A percentile compares a stretch with the other conserved stretches of the same genome.
Conservation (phyloP, 2,329 filamentous ascomycete genomes). For the Colletotrichum sp. region DNA sequence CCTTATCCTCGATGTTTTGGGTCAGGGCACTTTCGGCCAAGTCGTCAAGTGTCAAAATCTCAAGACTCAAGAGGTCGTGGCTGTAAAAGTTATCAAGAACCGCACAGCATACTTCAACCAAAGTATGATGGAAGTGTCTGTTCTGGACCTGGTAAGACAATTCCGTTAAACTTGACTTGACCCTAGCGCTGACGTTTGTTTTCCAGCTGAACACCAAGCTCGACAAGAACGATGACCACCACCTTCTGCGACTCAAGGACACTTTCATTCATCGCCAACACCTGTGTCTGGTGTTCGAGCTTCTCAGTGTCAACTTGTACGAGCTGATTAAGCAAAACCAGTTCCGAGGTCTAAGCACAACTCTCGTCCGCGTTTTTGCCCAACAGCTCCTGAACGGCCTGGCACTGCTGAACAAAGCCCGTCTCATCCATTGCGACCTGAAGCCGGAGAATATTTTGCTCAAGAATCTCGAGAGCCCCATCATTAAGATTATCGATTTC, state of each 20-base stretch:
- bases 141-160: conserved; percentile 81
- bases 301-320: conserved; percentile 96
- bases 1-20: conserved; percentile 93
- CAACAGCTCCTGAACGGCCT: conserved; percentile 95
- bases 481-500: conserved; percentile 99
- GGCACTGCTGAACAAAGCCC: conserved; percentile 91
- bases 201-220: conserved; percentile 91
- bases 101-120: conserved; percentile 99
- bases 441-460: conserved; percentile 98
- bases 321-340: conserved; percentile 99
- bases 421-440: conserved; percentile 95
- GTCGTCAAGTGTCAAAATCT: conserved; percentile 99
- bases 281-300: conserved; percentile 93
- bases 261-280: conserved; percentile 98
- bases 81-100: conserved; percentile 99
- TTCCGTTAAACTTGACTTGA: neutral
- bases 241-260: conserved; percentile 91
- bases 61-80: conserved; percentile 97
- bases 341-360: conserved; percentile 96
- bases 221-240: conserved; percentile 99
- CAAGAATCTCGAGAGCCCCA: conserved; percentile 97
- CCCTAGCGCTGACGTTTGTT: neutral
- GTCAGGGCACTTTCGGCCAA: conserved; percentile 97
- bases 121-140: conserved; percentile 99
- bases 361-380: conserved; percentile 94